Evolutionary conservation across 2,329 filamentous ascomycete species (phyloP), one percentile per base, ranked within the genome.

Genomic region (Rhynchosporium agropyri): DNA sequence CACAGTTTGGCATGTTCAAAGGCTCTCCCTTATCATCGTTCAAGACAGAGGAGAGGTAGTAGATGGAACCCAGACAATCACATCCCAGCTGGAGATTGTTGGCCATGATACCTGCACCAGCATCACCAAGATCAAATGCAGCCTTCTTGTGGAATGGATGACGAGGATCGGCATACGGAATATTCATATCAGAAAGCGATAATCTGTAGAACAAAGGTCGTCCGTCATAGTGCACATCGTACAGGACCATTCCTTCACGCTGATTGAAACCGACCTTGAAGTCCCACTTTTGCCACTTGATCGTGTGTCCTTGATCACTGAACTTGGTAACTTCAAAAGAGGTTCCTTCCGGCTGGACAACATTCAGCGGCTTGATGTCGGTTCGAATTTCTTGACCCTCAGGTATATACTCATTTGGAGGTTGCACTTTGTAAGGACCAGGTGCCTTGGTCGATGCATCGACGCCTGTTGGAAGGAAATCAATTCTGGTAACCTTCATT

Each of bases 41-140:
- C 1, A 88, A 75, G 15, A 85, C 80, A 3, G 81, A 82, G 60
- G 81, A 81, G 45, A 90, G 80, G 69, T 90, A 90, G 71, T 89
- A 84, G 71, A 90, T 90, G 20, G 85, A 84, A 3, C 88, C 88
- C 0, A 90, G 78, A 69, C 88, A 90, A 72, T 90, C 88, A 69
- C 88, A 90, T 33, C 88, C 88, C 1, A 90, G 79, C 68, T 88
- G 83, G 2, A 90, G 78, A 71, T 89, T 85, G 72, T 90, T 90
- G 63, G 87, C 85, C 79, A 86, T 88, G 63, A 86, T 79, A 50
- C 88, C 87, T 12, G 86, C 85, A 38, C 86, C 83, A 43, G 81
- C 85, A 72, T 90, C 87, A 38, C 88, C 88, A 29, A 89, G 79
- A 73, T 90, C 88, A 67, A 90, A 90, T 0, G 88, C 88, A 5